Conservation (phyloP, 768 basidiomycete genomes). For the Lentinula detonsa region DNA sequence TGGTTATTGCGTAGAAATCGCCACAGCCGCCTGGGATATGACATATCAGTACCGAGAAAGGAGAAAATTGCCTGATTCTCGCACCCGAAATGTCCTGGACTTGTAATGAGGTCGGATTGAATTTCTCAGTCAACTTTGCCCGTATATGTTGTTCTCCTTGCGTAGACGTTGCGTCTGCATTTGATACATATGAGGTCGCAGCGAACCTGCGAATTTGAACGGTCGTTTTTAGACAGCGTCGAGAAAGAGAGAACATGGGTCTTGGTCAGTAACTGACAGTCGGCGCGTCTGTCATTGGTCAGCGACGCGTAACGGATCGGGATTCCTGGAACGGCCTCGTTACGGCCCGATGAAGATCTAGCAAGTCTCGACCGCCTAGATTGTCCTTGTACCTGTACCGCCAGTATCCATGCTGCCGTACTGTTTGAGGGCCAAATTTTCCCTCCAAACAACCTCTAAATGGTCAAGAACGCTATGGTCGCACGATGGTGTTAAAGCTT, state of each 20-base stretch:
- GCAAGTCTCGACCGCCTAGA: neutral
- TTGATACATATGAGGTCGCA: constrained; percentile 9
- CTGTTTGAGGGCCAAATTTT: constrained; percentile 3
- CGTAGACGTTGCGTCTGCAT: constrained; percentile 8
- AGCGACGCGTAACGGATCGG: neutral
- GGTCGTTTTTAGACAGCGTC: constrained; percentile 24
- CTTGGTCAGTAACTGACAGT: constrained; percentile 1
- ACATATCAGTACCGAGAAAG: constrained; percentile 3
- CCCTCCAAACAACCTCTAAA: neutral
- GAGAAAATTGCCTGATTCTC: constrained; percentile 14
- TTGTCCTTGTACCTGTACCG: neutral
- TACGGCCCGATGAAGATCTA: neutral
- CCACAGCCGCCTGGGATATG: constrained; percentile 80
- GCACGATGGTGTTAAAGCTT: neutral
- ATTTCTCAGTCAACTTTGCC: constrained; percentile 64
- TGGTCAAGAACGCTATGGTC: neutral
- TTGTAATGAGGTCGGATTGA: constrained; percentile 73
- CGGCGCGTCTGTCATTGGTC: constrained; percentile 6
- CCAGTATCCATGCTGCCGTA: constrained; percentile 7
- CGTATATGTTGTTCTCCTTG: constrained; percentile 70
- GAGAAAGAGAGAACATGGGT: constrained; percentile 27
- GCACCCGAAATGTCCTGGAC: constrained; percentile 95
- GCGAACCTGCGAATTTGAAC: constrained; percentile 21
- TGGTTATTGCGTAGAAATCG: constrained; percentile 90
- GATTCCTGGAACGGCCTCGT: too few species aligned